These are phyloP conservation scores for Cudoniella acicularis DNA, from an alignment of 495 filamentous ascomycete species.

Conservation along the genomic window DNA sequence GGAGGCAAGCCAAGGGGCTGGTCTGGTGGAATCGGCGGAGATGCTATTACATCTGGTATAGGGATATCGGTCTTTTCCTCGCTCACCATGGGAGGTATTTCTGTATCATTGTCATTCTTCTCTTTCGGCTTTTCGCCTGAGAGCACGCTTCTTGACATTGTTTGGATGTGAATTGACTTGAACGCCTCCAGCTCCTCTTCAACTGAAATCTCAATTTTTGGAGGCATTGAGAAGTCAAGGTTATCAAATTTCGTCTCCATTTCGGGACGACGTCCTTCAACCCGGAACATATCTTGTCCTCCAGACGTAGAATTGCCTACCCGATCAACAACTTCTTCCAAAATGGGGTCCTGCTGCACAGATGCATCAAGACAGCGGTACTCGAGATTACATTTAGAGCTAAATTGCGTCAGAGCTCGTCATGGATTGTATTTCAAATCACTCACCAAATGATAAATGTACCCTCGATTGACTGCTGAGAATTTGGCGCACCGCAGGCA, in stretches of 20 bases:
- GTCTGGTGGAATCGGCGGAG: not conserved
- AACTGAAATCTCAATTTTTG: not conserved
- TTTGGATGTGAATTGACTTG: not conserved
- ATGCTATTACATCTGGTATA: not conserved
- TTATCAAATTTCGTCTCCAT: not conserved
- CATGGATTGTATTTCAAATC: not conserved
- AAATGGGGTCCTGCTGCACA: not conserved
- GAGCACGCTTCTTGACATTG: not conserved
- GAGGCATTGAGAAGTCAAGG: not conserved
- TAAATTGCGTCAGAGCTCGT: not conserved
- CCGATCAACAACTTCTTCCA: not conserved
- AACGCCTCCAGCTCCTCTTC: not conserved
- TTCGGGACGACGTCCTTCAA: not conserved
- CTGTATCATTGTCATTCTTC: not conserved
- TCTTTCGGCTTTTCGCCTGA: not conserved
- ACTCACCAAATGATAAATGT: not conserved
- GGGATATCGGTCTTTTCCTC: too few relatives aligned
- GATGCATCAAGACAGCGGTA: not conserved
- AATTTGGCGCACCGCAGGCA: slow-evolving; percentile 3
- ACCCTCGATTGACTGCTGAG: not conserved
- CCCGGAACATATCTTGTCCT: not conserved
- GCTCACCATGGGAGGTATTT: too few relatives aligned
- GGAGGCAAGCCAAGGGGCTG: not conserved
- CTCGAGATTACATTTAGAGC: not conserved
- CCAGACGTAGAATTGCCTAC: not conserved